These are phyloP conservation scores for Clitopilus passeckerianus DNA, from an alignment of 768 basidiomycete species.

Conservation along the genomic window DNA sequence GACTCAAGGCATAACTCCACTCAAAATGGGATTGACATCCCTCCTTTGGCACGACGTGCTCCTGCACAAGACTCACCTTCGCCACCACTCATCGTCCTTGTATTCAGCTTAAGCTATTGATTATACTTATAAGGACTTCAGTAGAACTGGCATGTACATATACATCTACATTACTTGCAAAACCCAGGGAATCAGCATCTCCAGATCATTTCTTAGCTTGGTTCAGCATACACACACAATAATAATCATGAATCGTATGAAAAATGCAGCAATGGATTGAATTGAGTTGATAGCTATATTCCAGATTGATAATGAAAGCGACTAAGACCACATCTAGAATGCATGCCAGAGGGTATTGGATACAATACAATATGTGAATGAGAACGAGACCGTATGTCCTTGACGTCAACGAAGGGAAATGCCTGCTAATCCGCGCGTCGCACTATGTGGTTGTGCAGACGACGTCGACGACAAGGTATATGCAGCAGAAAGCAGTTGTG, in stretches of 20 bases:
- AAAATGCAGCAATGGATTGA: background rate
- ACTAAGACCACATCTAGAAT: background rate
- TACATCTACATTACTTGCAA: background rate
- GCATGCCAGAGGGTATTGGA: background rate
- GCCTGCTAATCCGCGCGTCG: background rate
- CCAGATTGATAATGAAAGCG: background rate
- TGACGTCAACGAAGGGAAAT: background rate
- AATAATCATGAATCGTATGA: background rate
- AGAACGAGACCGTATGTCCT: background rate
- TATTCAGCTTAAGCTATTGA: background rate
- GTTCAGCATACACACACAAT: background rate
- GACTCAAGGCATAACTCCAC: conserved; percentile 19
- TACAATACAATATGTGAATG: background rate
- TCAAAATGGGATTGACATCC: background rate
- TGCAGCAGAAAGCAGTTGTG: background rate
- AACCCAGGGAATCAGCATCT: background rate
- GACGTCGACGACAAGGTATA: background rate
- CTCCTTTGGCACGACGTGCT: background rate
- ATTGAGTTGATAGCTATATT: background rate
- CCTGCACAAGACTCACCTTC: background rate
- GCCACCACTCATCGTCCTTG: background rate
- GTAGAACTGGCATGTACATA: background rate
- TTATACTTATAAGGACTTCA: background rate
- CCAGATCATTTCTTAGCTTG: background rate
- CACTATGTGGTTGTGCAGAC: background rate